These are phyloP conservation scores for Pisolithus marmoratus DNA, from an alignment of 768 basidiomycete genomes.

Conservation along the genomic window DNA sequence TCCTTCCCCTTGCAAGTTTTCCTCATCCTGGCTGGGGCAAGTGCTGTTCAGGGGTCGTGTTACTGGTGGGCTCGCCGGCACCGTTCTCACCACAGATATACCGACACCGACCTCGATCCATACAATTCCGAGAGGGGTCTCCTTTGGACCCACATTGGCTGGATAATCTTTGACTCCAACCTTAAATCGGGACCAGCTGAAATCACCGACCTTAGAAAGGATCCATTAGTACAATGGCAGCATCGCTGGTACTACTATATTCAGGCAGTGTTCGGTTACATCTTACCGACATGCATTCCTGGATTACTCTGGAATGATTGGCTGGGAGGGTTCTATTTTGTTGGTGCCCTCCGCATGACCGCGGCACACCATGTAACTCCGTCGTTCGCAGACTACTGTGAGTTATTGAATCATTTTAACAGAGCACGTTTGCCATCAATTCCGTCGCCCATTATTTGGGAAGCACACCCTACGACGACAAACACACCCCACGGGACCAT, in stretches of 20 bases:
- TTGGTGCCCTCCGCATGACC: slow-evolving; percentile 63
- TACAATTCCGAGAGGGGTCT: slow-evolving; percentile 77
- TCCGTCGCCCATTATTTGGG: slow-evolving; percentile 85
- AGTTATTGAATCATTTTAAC: slow-evolving; percentile 1
- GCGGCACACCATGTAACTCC: slow-evolving; percentile 75
- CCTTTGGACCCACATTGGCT: slow-evolving; percentile 77
- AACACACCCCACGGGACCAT: slow-evolving; percentile 70
- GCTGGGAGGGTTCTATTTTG: slow-evolving; percentile 72
- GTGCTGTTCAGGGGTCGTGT: slow-evolving; percentile 83
- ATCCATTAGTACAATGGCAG: slow-evolving; percentile 70
- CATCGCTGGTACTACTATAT: slow-evolving; percentile 68
- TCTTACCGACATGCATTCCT: slow-evolving; percentile 63
- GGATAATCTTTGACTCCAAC: slow-evolving; percentile 76
- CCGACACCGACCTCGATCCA: slow-evolving; percentile 82
- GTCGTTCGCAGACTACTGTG: not conserved
- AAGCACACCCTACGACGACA: slow-evolving; percentile 77
- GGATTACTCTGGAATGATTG: slow-evolving; percentile 72
- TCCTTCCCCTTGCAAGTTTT: slow-evolving; percentile 63
- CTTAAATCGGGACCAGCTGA: slow-evolving; percentile 69
- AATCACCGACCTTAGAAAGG: slow-evolving; percentile 63
- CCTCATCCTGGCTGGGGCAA: slow-evolving; percentile 69
- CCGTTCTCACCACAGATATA: slow-evolving; percentile 79
- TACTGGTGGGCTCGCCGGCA: slow-evolving; percentile 85
- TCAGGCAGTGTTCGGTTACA: slow-evolving; percentile 59
- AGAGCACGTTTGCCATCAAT: slow-evolving; percentile 88